Evolutionary conservation across 106 monocot species (phyloP), one percentile per base, ranked within the genome.

Genomic region (Agapanthus africanus): DNA sequence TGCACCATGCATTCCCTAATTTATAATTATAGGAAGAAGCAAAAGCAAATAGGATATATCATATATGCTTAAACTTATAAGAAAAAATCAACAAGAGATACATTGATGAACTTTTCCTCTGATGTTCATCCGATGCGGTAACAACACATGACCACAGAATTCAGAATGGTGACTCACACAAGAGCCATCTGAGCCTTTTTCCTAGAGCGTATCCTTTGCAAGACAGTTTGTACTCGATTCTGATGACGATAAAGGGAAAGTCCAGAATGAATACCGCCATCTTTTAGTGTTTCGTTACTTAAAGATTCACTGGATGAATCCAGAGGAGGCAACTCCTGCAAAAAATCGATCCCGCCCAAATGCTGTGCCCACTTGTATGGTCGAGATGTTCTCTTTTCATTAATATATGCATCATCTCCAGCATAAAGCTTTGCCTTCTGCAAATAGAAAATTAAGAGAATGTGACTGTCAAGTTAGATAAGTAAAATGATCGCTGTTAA

Each of bases 331-430:
- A 87, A 23, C 69, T 99, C 90, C 40, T 93, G 90, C 63, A 99
- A 73, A 62, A 99, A 85, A 73, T 99, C 99, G 50, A 99, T 87
- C 40, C 99, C 99, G 74, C 87, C 93, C 74, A 99, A 79, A 90
- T 99, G 93, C 39, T 99, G 99, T 39, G 87, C 99, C 99, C 99
- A 99, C 66, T 85, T 90, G 78, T 81, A 99, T 72, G 99, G 99
- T 18, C 85, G 76, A 61, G 83, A 81, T 63, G 32, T 56, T 73
- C 40, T 84, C 70, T 65, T 92, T 40, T 87, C 87, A 40, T 75
- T 73, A 65, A 90, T 83, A 11, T 28, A 65, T 33, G 81, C 65
- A 63, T 59, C 67, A 50, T 87, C 93, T 3, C 87, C 83, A 66
- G 77, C 77, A 78, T 66, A 83, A 61, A 90, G 76, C 52, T 85